Base-by-base conservation (phyloP, 306 rosid genomes). In the Rosa persica region DNA sequence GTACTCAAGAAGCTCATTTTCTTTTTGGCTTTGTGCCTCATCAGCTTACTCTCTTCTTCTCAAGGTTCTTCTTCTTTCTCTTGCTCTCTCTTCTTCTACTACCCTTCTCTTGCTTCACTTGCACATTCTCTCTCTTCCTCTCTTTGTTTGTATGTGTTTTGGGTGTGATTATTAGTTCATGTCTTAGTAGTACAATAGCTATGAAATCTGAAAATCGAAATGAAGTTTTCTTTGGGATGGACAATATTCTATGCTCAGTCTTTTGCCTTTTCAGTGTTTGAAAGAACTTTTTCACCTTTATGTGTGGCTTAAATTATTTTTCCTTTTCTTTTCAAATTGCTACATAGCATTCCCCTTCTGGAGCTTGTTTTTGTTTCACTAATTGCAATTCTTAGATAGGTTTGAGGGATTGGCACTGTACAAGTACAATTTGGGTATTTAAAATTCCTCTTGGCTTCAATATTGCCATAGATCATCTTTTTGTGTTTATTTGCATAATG, bases 31-130 rank as follows among this genome's bases (percentile, higher is more conserved):
- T 65, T 88, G 19, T 81, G 83, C 43, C 87, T 87, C 80, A 65
- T 68, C 34, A 80, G 15, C 85, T 80, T 78, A 39, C 81, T 78
- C 62, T 79, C 88, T 76, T 73, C 81, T 78, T 89, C 61, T 76
- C 89, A 90, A 86, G 97, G 97, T 92, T 83, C 20, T 30, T 46
- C 36, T 57, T 42, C 66, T 17, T 38, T 13, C 27, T 67, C 54
- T 61, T 30, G 42, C 25, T 69, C 23, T 22, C 15, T 36, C 43
- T 0, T 55, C 44, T 43, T 40, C 62, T 9, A 64, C 9, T 40
- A 51, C 57, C 27, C 76, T n/a, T 48, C 3, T 38, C 43, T 61
- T 23, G 40, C n/a, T 12, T 65, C 48, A 10, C 43, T 12, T 30
- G 67, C 67, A 62, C 13, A n/a, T 67, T 64, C 68, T 47, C 20